phyloP scores from a whole-genome alignment of 2,329 filamentous ascomycete species.

The Aspergillus sp. region DNA sequence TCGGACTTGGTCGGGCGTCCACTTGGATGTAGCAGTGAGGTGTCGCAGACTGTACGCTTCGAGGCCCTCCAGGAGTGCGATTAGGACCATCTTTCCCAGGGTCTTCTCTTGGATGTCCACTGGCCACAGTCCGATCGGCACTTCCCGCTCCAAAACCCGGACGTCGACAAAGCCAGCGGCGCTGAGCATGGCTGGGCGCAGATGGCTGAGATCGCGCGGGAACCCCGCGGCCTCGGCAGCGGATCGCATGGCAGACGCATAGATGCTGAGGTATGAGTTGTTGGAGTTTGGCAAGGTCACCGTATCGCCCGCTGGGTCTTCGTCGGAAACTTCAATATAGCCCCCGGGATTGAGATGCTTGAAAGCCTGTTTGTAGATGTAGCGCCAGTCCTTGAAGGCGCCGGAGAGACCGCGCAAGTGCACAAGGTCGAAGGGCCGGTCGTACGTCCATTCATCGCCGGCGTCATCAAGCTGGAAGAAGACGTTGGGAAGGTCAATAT shows the following conservation, averaged over 20 bases:
- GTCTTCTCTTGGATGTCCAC: slow-evolving; percentile 23
- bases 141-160: slow-evolving; percentile 26
- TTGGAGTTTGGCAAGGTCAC: slow-evolving; percentile 12
- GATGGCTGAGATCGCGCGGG: slow-evolving; percentile 35
- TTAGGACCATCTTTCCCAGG: slow-evolving; percentile 34
- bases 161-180: slow-evolving; percentile 39
- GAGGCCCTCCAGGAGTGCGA: slow-evolving; percentile 31
- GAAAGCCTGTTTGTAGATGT: slow-evolving; percentile 38
- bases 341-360: slow-evolving; percentile 38
- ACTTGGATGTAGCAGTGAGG: slow-evolving; percentile 25
- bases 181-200: slow-evolving; percentile 30
- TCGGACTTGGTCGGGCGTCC: slow-evolving; percentile 24
- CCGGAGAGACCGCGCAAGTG: slow-evolving; percentile 42
- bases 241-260: slow-evolving; percentile 23
- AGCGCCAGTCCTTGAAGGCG: slow-evolving; percentile 38
- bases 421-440: slow-evolving; percentile 41
- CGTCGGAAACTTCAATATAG: slow-evolving; percentile 39
- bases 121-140: slow-evolving; percentile 32
- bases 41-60: slow-evolving; percentile 30
- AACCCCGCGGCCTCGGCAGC: slow-evolving; percentile 33
- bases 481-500: slow-evolving; percentile 30
- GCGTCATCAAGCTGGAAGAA: slow-evolving; percentile 44
- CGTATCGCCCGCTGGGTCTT: slow-evolving; percentile 20
- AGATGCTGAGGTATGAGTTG: slow-evolving; percentile 26
- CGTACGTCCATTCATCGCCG: slow-evolving; percentile 40